Base-by-base conservation (phyloP, 2,329 filamentous ascomycete species). In the Apiospora arundinis region DNA sequence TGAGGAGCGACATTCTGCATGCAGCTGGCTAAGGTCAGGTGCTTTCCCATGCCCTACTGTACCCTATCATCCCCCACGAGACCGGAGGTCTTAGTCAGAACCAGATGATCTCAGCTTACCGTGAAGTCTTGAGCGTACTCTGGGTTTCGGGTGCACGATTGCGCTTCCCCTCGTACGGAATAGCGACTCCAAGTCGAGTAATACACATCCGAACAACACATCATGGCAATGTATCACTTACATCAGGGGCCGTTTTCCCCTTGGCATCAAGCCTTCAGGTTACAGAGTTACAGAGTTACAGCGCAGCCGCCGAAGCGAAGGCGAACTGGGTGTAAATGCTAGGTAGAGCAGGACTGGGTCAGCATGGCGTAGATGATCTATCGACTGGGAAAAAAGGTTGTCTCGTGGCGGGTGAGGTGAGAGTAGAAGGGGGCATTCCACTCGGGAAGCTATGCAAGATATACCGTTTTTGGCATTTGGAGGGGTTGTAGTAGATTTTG, bases 41-140 rank as follows among this genome's bases (percentile, higher is more conserved):
- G 65, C 65, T 45, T 46, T 45, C 65, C 28, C 56, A 32, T n/a
- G 56, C 28, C n/a, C 56, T 63, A 63, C 28, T 40, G 28, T 63
- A 63, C 52, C 32, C 56, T 63, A 63, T 63, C 56, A 40, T 63
- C 56, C 56, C 52, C 56, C 56, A 63, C 56, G 56, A 63, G 56
- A 63, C 56, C 32, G 32, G 21, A 63, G 56, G 56, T 63, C 56
- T 63, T 63, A 63, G 56, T 63, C 56, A 63, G 56, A 63, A 23
- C 32, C 56, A 18, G 56, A 63, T 63, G 56, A 40, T 63, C 56
- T 63, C 56, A 63, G 56, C 56, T 63, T 63, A 63, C 28, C 16
- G 56, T 40, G 56, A 63, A 21, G 18, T 32, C 32, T 21, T 48
- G 45, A 40, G 56, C 21, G 32, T 63, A 40, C 56, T 63, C 56